phyloP scores from a whole-genome alignment of 2,329 filamentous ascomycete species.

The Dactylellina leptospora region DNA sequence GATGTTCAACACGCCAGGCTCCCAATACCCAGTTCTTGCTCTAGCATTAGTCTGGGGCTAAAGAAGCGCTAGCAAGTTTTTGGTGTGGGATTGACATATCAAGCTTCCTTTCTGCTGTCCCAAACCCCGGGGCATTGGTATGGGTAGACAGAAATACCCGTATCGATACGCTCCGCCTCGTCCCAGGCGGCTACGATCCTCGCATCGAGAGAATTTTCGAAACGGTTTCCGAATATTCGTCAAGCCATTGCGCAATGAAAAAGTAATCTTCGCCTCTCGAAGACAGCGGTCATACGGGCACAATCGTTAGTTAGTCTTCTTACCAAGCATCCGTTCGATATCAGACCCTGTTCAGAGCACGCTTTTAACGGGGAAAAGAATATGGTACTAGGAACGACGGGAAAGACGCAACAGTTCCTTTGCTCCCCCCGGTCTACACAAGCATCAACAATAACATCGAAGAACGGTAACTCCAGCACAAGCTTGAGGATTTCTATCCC shows the following conservation, averaged over 20 bases:
- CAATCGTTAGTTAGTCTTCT: neutral
- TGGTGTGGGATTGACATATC: constrained; percentile 35
- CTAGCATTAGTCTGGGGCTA: constrained; percentile 6
- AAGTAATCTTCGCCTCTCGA: constrained; percentile 13
- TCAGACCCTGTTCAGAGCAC: too few relatives aligned
- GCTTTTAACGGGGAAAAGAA: too few relatives aligned
- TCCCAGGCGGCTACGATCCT: constrained; percentile 15
- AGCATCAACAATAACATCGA: too few relatives aligned
- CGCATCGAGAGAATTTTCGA: constrained; percentile 38
- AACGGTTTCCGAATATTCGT: constrained; percentile 21
- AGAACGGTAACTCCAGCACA: too few relatives aligned
- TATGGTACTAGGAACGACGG: too few relatives aligned
- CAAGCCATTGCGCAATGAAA: constrained; percentile 16
- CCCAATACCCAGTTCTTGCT: constrained; percentile 20
- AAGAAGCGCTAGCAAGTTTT: constrained; percentile 17
- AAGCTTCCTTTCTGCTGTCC: constrained; percentile 26
- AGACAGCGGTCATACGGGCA: constrained; percentile 6
- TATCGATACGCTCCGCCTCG: constrained; percentile 49
- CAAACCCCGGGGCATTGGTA: constrained; percentile 6
- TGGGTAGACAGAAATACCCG: constrained; percentile 34
- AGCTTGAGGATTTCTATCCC: too few relatives aligned
- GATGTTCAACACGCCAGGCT: constrained; percentile 18
- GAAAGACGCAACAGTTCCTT: neutral
- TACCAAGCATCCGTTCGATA: too few relatives aligned
- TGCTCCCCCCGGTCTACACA: neutral